Evolutionary conservation across 352 stramenopile species (phyloP).

Genomic region (Globisporangium canariense): DNA sequence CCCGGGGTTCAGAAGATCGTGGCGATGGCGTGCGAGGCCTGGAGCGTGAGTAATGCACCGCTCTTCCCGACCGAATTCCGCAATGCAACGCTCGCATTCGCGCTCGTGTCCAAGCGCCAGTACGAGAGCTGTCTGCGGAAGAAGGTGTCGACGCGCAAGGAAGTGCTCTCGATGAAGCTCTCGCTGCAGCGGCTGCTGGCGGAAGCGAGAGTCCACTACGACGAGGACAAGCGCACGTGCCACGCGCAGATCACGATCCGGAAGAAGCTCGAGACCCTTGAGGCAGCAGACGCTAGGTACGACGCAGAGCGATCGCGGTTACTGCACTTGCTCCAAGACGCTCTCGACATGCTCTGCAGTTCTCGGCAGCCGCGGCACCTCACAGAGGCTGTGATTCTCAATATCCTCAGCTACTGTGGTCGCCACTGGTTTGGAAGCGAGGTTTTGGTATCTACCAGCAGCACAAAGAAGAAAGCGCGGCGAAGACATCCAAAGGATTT

Average conservation of each 20-base stretch:
- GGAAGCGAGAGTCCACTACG: constrained; percentile 53
- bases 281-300: constrained; percentile 34
- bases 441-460: neutral
- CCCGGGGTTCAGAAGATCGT: constrained; percentile 27
- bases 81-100: constrained; percentile 27
- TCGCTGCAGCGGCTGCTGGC: constrained; percentile 35
- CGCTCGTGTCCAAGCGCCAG: constrained; percentile 41
- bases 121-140: constrained; percentile 10
- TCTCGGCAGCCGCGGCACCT: constrained; percentile 28
- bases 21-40: constrained; percentile 30
- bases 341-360: constrained; percentile 28
- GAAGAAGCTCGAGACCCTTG: constrained; percentile 30
- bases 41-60: constrained; percentile 28
- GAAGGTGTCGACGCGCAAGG: constrained; percentile 21
- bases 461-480: constrained; percentile 3
- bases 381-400: constrained; percentile 23
- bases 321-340: constrained; percentile 26
- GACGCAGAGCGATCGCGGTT: constrained; percentile 29
- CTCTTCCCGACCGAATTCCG: constrained; percentile 56
- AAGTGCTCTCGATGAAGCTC: constrained; percentile 30
- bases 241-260: constrained; percentile 39
- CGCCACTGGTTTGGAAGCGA: constrained; percentile 58
- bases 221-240: constrained; percentile 30
- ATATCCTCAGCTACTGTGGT: constrained; percentile 49
- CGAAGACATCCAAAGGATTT: constrained; percentile 6